phyloP scores from a whole-genome alignment of 1,284 basidiomycete genomes.

The Heterobasidion annosum region DNA sequence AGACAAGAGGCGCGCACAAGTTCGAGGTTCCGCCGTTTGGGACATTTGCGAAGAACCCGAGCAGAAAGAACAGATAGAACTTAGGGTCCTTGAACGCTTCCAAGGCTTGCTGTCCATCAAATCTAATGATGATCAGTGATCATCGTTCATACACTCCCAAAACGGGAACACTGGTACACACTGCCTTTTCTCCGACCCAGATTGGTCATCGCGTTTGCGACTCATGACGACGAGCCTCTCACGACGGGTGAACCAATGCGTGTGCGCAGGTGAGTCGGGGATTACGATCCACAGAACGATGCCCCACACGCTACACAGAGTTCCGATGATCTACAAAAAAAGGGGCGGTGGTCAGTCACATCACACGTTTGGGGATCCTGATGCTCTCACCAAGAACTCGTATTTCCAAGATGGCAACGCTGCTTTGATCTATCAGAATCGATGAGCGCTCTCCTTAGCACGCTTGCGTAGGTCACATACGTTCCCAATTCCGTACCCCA shows the following conservation, averaged over 20 bases:
- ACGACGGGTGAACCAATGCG: conserved; percentile 23
- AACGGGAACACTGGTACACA: conserved; percentile 6
- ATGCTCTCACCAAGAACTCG: background rate
- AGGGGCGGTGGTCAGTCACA: background rate
- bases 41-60: conserved; percentile 19
- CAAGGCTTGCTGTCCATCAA: conserved; percentile 19
- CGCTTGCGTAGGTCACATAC: background rate
- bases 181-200: conserved; percentile 17
- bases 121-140: background rate
- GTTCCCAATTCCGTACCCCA: conserved; percentile 20
- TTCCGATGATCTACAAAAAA: conserved; percentile 17
- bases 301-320: conserved; percentile 18
- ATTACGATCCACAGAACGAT: conserved; percentile 20
- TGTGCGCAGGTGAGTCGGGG: conserved; percentile 23
- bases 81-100: conserved; percentile 20
- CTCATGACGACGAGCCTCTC: conserved; percentile 25
- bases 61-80: conserved; percentile 21
- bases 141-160: background rate
- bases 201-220: conserved; percentile 22
- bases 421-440: background rate
- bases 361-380: background rate
- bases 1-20: conserved; percentile 8
- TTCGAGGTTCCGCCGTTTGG: conserved; percentile 21
- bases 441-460: conserved; percentile 11
- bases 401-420: background rate